These are phyloP conservation scores for Wallacemonas sp. DNA, from an alignment of 208 protist species.

Conservation along the genomic window DNA sequence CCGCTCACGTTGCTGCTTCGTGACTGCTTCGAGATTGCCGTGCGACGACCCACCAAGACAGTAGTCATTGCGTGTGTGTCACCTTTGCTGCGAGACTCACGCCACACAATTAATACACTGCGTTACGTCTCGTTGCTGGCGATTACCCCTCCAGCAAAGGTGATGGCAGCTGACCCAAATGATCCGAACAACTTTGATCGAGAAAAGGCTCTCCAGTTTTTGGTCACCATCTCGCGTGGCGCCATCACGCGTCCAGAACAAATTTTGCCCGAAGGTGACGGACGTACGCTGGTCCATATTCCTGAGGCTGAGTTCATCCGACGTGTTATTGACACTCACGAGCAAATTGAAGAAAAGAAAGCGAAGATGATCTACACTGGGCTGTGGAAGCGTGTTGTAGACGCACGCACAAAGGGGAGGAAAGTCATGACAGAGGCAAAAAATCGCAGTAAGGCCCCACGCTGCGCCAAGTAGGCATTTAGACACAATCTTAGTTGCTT, in stretches of 20 bases:
- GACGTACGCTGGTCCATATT: slow-evolving; percentile 87
- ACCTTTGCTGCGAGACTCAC: slow-evolving; percentile 81
- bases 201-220: slow-evolving; percentile 72
- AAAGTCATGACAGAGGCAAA: slow-evolving; percentile 88
- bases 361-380: slow-evolving; percentile 89
- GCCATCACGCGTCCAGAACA: slow-evolving; percentile 62
- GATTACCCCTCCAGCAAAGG: slow-evolving; percentile 64
- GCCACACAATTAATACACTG: slow-evolving; percentile 89
- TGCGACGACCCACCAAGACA: slow-evolving; percentile 84
- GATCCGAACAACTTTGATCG: slow-evolving; percentile 84
- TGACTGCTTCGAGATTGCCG: slow-evolving; percentile 91
- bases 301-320: slow-evolving; percentile 89
- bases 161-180: slow-evolving; percentile 73
- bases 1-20: slow-evolving; percentile 86
- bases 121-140: slow-evolving; percentile 86
- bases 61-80: slow-evolving; percentile 92
- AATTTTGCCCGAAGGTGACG: slow-evolving; percentile 86
- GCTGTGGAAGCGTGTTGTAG: slow-evolving; percentile 86
- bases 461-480: slow-evolving; percentile 53
- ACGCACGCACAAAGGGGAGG: slow-evolving; percentile 82
- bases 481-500: no score
- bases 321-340: slow-evolving; percentile 60
- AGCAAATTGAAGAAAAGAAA: slow-evolving; percentile 74
- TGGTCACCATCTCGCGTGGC: slow-evolving; percentile 57
- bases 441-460: slow-evolving; percentile 46